Evolutionary conservation across 2,329 filamentous ascomycete genomes (phyloP).

Genomic region (Torrubiellomyces zombiae): DNA sequence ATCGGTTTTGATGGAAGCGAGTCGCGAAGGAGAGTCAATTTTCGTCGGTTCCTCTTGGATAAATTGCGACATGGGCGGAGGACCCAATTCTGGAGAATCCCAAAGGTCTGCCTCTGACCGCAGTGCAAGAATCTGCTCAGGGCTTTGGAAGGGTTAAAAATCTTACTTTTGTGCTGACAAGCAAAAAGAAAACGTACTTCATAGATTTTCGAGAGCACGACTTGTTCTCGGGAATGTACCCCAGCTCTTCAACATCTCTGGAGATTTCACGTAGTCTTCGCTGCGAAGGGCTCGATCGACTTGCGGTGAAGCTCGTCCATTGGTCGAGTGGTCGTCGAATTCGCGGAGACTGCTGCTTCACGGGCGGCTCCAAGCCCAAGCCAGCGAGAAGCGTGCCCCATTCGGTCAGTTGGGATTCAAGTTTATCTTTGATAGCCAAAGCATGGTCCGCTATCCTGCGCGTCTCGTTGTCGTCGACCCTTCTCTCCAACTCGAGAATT

Average conservation of each 20-base stretch:
- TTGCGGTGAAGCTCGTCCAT: conserved; percentile 22
- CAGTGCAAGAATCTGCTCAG: conserved; percentile 46
- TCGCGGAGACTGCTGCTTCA: conserved; percentile 27
- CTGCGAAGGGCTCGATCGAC: conserved; percentile 31
- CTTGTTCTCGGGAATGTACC: conserved; percentile 51
- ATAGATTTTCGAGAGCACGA: conserved; percentile 49
- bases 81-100: conserved; percentile 57
- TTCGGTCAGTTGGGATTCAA: conserved; percentile 58
- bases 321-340: conserved; percentile 23
- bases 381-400: conserved; percentile 49
- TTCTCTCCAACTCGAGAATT: conserved; percentile 51
- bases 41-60: conserved; percentile 40
- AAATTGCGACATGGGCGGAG: conserved; percentile 41
- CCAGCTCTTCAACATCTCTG: conserved; percentile 33
- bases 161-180: background rate
- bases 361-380: conserved; percentile 44
- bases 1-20: conserved; percentile 4
- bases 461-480: conserved; percentile 43
- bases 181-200: conserved; percentile 31
- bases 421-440: conserved; percentile 48
- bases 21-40: conserved; percentile 27
- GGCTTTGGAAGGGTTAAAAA: conserved; percentile 21
- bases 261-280: conserved; percentile 39
- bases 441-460: conserved; percentile 49
- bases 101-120: conserved; percentile 29